phyloP scores from a whole-genome alignment of 1,284 basidiomycete genomes.

The Rhodotorula sp. region DNA sequence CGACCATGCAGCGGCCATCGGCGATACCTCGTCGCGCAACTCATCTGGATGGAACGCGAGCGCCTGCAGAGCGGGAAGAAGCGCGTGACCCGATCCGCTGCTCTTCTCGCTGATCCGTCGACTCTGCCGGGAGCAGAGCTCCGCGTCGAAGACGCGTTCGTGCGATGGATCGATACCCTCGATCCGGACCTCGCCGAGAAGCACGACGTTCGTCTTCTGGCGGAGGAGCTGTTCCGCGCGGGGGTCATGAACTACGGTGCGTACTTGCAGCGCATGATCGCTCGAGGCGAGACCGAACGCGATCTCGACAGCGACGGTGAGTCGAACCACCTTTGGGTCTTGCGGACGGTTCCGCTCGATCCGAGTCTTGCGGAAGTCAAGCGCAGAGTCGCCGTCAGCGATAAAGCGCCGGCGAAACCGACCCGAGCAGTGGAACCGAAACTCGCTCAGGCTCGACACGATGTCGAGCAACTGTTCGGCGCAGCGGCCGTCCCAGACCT shows the following conservation, averaged over 20 bases:
- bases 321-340: constrained; percentile 31
- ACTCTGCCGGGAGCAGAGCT: background rate
- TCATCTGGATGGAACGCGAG: constrained; percentile 30
- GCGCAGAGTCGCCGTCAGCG: background rate
- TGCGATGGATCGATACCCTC: constrained; percentile 26
- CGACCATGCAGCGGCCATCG: constrained; percentile 22
- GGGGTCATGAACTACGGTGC: constrained; percentile 29
- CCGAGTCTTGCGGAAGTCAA: background rate
- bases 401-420: background rate
- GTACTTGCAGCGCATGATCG: constrained; percentile 41
- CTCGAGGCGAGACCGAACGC: constrained; percentile 38
- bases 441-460: background rate
- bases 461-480: constrained; percentile 4
- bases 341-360: constrained; percentile 24
- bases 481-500: background rate
- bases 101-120: background rate
- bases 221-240: constrained; percentile 32
- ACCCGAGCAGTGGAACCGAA: constrained; percentile 5
- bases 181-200: background rate
- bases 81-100: background rate
- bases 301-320: background rate
- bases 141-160: constrained; percentile 19
- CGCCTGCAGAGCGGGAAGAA: background rate
- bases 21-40: constrained; percentile 24
- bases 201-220: constrained; percentile 10